These are phyloP conservation scores for Herpetomonas samuelpessoai DNA, from an alignment of 208 protist species.

Conservation along the genomic window DNA sequence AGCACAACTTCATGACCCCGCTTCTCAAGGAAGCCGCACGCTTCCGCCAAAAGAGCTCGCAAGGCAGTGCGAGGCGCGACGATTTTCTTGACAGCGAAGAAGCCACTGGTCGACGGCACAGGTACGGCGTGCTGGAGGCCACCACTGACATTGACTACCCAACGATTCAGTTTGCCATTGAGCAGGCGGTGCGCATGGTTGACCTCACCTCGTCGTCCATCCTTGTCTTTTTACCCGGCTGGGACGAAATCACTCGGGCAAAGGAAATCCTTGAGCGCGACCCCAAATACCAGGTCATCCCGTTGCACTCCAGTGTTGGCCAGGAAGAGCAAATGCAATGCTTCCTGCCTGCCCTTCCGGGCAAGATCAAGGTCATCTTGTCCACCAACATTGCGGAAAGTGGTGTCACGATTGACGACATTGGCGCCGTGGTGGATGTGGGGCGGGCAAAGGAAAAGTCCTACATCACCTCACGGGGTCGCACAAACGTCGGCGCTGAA, in stretches of 20 bases:
- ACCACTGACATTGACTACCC: slow-evolving; percentile 80
- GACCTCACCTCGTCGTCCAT: slow-evolving; percentile 72
- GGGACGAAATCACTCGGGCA: slow-evolving; percentile 86
- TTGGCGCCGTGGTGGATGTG: slow-evolving; percentile 97
- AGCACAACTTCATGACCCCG: slow-evolving; percentile 72
- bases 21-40: slow-evolving; percentile 61
- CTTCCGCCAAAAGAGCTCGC: neutral
- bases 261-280: slow-evolving; percentile 78
- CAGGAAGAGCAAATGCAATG: slow-evolving; percentile 96
- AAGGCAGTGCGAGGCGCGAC: neutral
- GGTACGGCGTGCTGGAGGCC: slow-evolving; percentile 67
- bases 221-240: slow-evolving; percentile 93
- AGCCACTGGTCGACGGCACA: slow-evolving; percentile 4
- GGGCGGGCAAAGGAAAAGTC: slow-evolving; percentile 95
- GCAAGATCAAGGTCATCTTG: slow-evolving; percentile 95
- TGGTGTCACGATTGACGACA: slow-evolving; percentile 99
- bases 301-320: slow-evolving; percentile 92
- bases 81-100: neutral
- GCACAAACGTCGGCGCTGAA: slow-evolving; percentile 22
- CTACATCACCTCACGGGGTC: slow-evolving; percentile 73
- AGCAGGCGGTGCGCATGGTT: slow-evolving; percentile 71
- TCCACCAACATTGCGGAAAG: slow-evolving; percentile 99
- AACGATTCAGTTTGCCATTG: slow-evolving; percentile 79
- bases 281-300: slow-evolving; percentile 65
- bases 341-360: slow-evolving; percentile 93